Conservation (phyloP, 2,329 filamentous ascomycete genomes). For the Rhexocercosporidium sp. region DNA sequence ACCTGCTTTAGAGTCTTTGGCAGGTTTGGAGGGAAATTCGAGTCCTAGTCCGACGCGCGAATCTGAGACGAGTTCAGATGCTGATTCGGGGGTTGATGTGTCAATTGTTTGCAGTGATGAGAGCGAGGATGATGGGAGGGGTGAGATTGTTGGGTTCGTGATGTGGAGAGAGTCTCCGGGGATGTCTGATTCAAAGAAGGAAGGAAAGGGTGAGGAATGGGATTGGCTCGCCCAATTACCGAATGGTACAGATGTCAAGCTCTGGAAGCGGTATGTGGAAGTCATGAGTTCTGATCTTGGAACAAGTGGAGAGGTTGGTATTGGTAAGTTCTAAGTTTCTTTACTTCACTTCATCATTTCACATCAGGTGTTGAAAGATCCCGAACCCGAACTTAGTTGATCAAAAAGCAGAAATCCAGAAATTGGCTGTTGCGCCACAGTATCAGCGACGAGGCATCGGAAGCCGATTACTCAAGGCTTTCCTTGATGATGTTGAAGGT, state of each 20-base stretch:
- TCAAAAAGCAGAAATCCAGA: not conserved
- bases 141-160: constrained; percentile 15
- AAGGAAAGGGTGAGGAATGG: not conserved
- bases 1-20: not conserved
- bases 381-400: not conserved
- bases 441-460: constrained; percentile 16
- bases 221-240: constrained; percentile 12
- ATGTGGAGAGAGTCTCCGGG: constrained; percentile 4
- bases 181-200: not conserved
- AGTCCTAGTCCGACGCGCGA: too few relatives aligned
- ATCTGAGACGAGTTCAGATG: not conserved
- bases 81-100: constrained; percentile 6
- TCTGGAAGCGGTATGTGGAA: constrained; percentile 1
- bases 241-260: not conserved
- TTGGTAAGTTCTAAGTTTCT: not conserved
- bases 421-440: not conserved
- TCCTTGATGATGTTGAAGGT: not conserved
- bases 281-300: not conserved
- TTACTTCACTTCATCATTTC: not conserved
- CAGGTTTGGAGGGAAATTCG: not conserved
- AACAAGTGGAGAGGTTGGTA: not conserved
- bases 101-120: not conserved
- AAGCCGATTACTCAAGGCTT: not conserved
- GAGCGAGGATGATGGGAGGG: not conserved
- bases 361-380: not conserved